Evolutionary conservation across 208 protist species (phyloP), one percentile per base, ranked within the genome.

Genomic region (Porcisia hertigi): DNA sequence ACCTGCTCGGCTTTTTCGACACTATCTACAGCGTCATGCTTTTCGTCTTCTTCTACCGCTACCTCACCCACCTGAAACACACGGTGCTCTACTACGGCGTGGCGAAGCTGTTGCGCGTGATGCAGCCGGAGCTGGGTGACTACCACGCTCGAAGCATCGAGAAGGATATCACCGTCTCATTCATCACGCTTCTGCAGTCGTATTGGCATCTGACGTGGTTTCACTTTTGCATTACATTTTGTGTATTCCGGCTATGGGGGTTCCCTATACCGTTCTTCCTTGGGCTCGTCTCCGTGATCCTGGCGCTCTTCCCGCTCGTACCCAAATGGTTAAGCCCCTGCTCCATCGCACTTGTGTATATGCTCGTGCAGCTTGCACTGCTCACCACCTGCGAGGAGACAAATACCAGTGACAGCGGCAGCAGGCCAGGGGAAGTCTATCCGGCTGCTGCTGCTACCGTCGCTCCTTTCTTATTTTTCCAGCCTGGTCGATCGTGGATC

Each of bases 201-300:
- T 92, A 92, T 66, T 92, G 88, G 88, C 89, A 93, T 72, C 65
- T 92, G 45, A 81, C 81, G 52, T 93, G 88, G 83, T 95, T 91
- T 76, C 88, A 93, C 79, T 95, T 95, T 57, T 83, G 65, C 57
- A 80, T 88, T 43, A 93, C 88, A n/a, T 93, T 90, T 62, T 73
- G 79, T 63, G 71, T 81, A 43, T 92, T 93, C 79, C 81, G 74
- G 36, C n/a, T 62, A 36, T 82, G 74, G 71, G 82, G 73, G 18
- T 81, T 91, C 39, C 82, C 87, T 11, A 83, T 75, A 8, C 85
- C 91, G 36, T 92, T 89, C 54, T 66, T 95, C 52, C 76, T 53
- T 45, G 87, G 88, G 14, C 67, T 87, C 25, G 69, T 90, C 12
- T 82, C 91, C 9, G 79, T 91, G 8, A 36, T 89, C 25, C 77